phyloP scores from a whole-genome alignment of 306 rosid species.

The Hylodesmum podocarpum region DNA sequence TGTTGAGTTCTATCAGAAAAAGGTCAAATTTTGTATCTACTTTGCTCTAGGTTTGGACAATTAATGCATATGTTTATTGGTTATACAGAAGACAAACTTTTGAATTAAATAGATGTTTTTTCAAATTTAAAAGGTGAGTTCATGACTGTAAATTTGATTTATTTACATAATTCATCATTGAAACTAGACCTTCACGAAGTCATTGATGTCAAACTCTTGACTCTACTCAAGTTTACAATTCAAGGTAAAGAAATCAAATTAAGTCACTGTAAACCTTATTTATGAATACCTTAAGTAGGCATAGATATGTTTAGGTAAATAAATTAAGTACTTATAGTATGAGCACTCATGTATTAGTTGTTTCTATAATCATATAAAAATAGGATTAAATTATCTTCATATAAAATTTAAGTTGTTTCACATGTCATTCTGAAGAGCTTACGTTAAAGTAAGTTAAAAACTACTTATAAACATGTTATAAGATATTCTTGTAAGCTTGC shows the following conservation, averaged over 20 bases:
- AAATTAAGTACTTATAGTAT: neutral
- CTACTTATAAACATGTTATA: too few species aligned
- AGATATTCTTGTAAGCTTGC: neutral
- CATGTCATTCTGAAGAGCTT: neutral
- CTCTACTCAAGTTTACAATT: neutral
- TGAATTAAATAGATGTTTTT: conserved; percentile 18
- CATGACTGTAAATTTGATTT: conserved; percentile 14
- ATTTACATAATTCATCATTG: neutral
- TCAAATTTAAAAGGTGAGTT: conserved; percentile 20
- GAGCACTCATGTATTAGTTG: neutral
- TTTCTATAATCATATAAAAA: neutral
- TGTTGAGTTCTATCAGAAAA: conserved; percentile 36
- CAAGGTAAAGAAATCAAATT: neutral
- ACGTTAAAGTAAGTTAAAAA: neutral
- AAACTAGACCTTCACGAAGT: neutral
- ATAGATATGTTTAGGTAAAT: neutral
- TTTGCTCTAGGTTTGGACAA: conserved; percentile 13
- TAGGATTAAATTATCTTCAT: neutral
- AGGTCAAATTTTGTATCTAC: conserved; percentile 29
- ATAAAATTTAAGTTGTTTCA: neutral
- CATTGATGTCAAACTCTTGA: neutral
- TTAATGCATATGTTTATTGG: conserved; percentile 27
- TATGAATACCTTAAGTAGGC: neutral
- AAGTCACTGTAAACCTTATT: neutral
- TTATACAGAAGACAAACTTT: conserved; percentile 12